phyloP scores from a whole-genome alignment of 371 early-diverging fungal species.

The Rhizopus arrhizus region DNA sequence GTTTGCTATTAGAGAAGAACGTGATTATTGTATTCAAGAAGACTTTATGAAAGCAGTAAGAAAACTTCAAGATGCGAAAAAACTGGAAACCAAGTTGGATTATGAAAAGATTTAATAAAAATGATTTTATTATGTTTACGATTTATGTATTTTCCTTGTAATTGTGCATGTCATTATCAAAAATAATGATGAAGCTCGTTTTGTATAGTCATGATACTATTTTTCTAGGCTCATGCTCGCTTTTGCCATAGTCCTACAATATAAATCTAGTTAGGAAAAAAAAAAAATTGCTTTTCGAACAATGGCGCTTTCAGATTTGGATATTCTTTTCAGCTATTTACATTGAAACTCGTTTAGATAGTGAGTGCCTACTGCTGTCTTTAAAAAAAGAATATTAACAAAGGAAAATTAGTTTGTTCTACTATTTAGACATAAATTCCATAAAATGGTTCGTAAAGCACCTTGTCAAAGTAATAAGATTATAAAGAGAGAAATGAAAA shows the following conservation, averaged over 20 bases:
- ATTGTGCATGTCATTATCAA: no score
- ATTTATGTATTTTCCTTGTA: neutral
- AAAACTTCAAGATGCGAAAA: conserved; percentile 98
- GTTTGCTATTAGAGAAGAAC: conserved; percentile 99
- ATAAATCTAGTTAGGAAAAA: conserved; percentile 1
- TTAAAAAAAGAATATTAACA: no score
- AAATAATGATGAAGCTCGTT: no score
- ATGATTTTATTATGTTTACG: neutral
- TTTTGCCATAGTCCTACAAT: neutral
- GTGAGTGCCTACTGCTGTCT: no score
- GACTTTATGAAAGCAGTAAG: conserved; percentile 99
- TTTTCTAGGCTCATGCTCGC: no score
- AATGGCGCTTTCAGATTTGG: neutral
- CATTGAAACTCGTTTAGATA: no score
- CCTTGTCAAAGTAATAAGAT: conserved; percentile 25
- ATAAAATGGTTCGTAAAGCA: neutral
- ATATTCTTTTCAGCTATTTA: no score
- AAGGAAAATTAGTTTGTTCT: conserved; percentile 6
- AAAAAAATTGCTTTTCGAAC: neutral
- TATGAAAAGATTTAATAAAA: conserved; percentile 80
- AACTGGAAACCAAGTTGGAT: conserved; percentile 98
- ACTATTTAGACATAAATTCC: conserved; percentile 2
- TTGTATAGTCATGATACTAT: no score
- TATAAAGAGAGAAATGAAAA: conserved; percentile 2
- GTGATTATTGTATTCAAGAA: conserved; percentile 97